Conservation (phyloP, 306 rosid genomes). For the Cicer cuneatum region DNA sequence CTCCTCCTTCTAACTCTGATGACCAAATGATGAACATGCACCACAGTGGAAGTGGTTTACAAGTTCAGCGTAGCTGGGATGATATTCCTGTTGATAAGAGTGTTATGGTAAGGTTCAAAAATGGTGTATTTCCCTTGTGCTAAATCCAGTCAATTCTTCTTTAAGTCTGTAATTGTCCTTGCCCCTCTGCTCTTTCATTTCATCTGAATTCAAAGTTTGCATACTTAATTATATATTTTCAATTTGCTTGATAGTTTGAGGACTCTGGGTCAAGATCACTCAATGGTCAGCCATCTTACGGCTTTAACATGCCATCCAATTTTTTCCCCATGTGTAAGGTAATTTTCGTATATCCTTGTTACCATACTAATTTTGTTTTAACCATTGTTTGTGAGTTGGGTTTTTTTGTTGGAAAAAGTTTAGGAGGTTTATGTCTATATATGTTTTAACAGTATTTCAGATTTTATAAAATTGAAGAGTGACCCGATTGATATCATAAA, state of each 20-base stretch:
- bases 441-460: no score
- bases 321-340: constrained; percentile 67
- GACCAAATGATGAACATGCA: constrained; percentile 50
- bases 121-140: background rate
- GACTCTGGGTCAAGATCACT: constrained; percentile 59
- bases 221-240: constrained; percentile 7
- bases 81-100: constrained; percentile 53
- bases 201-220: background rate
- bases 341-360: constrained; percentile 22
- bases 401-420: no score
- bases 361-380: background rate
- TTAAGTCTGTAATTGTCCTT: background rate
- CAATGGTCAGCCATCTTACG: constrained; percentile 53
- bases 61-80: constrained; percentile 55
- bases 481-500: no score
- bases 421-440: no score
- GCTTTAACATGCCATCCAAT: constrained; percentile 52
- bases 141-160: background rate
- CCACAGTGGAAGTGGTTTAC: constrained; percentile 42
- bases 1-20: constrained; percentile 62
- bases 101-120: constrained; percentile 59
- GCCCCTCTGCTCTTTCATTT: background rate
- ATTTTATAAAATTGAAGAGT: no score
- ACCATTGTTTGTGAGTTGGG: no score
- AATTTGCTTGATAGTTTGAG: constrained; percentile 51